These are phyloP conservation scores for Eimeria zaria DNA, from an alignment of 169 alveolate genomes.

Conservation along the genomic window DNA sequence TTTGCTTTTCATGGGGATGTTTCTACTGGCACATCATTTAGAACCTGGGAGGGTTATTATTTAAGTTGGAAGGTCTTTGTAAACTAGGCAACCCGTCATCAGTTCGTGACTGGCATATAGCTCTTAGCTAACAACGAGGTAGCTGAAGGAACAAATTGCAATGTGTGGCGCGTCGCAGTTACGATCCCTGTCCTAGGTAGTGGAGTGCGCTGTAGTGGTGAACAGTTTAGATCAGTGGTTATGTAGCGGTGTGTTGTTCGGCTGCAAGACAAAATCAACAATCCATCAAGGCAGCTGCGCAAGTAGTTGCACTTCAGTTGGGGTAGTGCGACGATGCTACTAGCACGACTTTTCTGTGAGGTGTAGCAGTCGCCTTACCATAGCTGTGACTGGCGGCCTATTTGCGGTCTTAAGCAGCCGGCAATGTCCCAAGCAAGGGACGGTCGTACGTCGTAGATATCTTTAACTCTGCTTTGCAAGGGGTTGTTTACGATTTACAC, in stretches of 20 bases:
- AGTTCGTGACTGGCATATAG: not conserved
- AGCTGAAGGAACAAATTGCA: not conserved
- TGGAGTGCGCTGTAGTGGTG: not conserved
- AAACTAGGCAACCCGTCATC: not conserved
- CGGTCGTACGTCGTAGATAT: not conserved
- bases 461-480: not conserved
- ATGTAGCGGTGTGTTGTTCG: not conserved
- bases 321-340: too few species aligned
- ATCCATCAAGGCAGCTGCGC: too few species aligned
- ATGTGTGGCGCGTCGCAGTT: too few species aligned
- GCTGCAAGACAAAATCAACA: too few species aligned
- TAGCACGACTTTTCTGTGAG: too few species aligned
- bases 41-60: slow-evolving; percentile 7
- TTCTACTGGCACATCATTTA: slow-evolving; percentile 12
- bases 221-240: not conserved
- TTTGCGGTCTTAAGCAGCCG: too few species aligned
- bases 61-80: not conserved
- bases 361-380: too few species aligned
- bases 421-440: too few species aligned
- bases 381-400: too few species aligned
- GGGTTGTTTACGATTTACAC: not conserved
- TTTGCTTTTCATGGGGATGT: slow-evolving; percentile 8
- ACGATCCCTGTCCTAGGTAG: too few species aligned
- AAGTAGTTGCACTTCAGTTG: too few species aligned
- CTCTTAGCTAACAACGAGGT: not conserved